phyloP scores from a whole-genome alignment of 208 protist genomes.

The Trypanosoma theileri region DNA sequence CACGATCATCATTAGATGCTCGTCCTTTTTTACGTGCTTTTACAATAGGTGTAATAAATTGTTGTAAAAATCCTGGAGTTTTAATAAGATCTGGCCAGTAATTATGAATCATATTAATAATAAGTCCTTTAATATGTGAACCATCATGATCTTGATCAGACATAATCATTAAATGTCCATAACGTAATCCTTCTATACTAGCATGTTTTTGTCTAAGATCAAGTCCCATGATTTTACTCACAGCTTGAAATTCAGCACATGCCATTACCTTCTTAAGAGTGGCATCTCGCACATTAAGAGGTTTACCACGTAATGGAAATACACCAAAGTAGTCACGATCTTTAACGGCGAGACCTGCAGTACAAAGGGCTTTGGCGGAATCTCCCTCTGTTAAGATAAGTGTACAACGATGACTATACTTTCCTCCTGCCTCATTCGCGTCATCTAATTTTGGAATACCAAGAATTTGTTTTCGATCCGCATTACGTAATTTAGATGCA shows the following conservation, averaged over 20 bases:
- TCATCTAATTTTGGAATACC: constrained; percentile 99
- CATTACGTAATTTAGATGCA: constrained; percentile 70
- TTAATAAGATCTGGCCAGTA: constrained; percentile 99
- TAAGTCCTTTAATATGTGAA: constrained; percentile 99
- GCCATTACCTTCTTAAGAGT: constrained; percentile 92
- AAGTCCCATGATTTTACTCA: constrained; percentile 97
- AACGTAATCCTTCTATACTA: constrained; percentile 93
- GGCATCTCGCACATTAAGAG: constrained; percentile 99
- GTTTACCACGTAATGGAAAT: constrained; percentile 99
- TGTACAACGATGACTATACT: constrained; percentile 96
- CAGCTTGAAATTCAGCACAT: constrained; percentile 95
- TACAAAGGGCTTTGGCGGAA: constrained; percentile 98
- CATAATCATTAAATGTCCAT: constrained; percentile 99
- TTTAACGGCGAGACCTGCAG: constrained; percentile 97
- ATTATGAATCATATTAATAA: constrained; percentile 99
- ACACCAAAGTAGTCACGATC: constrained; percentile 99
- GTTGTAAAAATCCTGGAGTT: constrained; percentile 96
- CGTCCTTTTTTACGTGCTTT: constrained; percentile 94
- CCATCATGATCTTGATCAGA: constrained; percentile 99
- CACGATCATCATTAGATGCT: constrained; percentile 36
- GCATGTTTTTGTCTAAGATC: constrained; percentile 93
- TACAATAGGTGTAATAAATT: constrained; percentile 99
- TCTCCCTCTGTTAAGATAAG: constrained; percentile 99
- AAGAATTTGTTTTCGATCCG: constrained; percentile 80
- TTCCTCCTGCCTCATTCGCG: constrained; percentile 98